A percentile compares a stretch with the other conserved stretches of the same genome.
Evolutionary conservation across 108 stramenopile genomes (phyloP).

Genomic region (Nitzschia sp.): DNA sequence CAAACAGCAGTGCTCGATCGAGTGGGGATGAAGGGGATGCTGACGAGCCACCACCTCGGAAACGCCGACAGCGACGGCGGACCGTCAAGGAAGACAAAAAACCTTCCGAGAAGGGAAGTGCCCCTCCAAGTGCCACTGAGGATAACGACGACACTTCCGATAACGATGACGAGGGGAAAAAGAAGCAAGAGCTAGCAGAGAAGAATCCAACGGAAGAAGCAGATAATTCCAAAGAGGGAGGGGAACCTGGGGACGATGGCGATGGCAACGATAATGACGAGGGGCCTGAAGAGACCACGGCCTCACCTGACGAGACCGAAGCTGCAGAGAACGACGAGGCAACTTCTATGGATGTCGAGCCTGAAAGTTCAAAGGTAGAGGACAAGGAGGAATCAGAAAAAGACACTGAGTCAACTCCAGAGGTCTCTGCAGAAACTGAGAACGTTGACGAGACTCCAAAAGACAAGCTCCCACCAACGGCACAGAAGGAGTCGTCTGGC

Average conservation of each 20-base stretch:
- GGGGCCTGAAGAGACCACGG: neutral
- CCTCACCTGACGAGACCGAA: neutral
- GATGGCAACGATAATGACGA: neutral
- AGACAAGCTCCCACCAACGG: neutral
- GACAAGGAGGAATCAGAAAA: neutral
- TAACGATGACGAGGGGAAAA: neutral
- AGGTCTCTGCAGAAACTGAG: neutral
- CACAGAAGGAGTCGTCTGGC: neutral
- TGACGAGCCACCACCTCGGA: constrained; percentile 4
- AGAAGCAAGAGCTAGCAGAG: neutral
- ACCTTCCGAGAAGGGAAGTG: neutral
- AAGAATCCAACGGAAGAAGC: constrained; percentile 1
- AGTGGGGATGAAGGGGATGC: constrained; percentile 15
- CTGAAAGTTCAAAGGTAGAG: neutral
- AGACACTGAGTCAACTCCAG: neutral
- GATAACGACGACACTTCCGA: constrained; percentile 3
- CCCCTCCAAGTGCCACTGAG: neutral
- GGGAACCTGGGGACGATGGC: neutral
- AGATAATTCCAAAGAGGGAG: neutral
- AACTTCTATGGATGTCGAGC: neutral
- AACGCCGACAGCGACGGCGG: neutral
- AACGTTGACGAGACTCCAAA: neutral
- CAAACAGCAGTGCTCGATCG: neutral
- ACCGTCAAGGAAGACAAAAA: neutral
- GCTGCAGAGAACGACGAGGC: neutral